Conservation (phyloP, 2,329 filamentous ascomycete species). For the Cladosporium sp. region DNA sequence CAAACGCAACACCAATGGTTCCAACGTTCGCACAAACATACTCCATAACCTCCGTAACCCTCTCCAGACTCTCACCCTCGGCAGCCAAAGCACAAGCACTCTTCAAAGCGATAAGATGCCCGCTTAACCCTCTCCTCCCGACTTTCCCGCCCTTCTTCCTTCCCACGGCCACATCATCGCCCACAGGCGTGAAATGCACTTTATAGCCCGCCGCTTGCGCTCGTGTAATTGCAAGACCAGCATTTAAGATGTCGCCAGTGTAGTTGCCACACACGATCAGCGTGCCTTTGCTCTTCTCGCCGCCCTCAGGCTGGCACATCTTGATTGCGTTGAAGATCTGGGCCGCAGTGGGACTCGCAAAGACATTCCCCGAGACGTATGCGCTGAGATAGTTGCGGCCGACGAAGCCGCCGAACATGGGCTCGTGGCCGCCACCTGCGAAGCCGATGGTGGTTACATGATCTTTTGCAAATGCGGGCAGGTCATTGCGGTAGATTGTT, state of each 20-base stretch:
- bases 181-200: constrained; percentile 57
- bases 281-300: constrained; percentile 41
- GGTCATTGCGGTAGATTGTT: constrained; percentile 33
- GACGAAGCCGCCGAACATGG: constrained; percentile 62
- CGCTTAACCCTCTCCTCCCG: constrained; percentile 58
- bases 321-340: constrained; percentile 59
- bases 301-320: constrained; percentile 46
- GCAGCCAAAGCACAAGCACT: constrained; percentile 53
- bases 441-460: constrained; percentile 36
- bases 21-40: constrained; percentile 34
- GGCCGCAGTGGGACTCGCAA: constrained; percentile 60
- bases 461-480: constrained; percentile 25
- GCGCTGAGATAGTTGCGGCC: constrained; percentile 59
- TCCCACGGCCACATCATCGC: constrained; percentile 63
- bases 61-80: constrained; percentile 28
- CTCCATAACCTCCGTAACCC: constrained; percentile 35
- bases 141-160: constrained; percentile 53
- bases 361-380: constrained; percentile 59
- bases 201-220: constrained; percentile 52
- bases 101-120: constrained; percentile 58
- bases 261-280: constrained; percentile 63
- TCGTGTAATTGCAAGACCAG: constrained; percentile 57
- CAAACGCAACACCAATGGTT: constrained; percentile 33
- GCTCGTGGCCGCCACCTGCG: constrained; percentile 45
- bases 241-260: constrained; percentile 61